Base-by-base conservation (phyloP, 169 alveolate genomes). In the Plasmodium relictum region DNA sequence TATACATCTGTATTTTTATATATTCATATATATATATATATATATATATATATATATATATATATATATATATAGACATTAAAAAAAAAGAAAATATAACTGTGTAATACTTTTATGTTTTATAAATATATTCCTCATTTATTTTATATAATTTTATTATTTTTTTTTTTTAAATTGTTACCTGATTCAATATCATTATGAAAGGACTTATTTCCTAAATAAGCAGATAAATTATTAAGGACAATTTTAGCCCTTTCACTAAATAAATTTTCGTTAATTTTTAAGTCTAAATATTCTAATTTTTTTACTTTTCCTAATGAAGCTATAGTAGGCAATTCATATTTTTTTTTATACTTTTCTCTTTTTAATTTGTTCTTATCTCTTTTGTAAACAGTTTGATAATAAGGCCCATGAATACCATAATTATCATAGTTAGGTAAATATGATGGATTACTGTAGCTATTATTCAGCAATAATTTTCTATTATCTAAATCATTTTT, bases 251-350 rank as follows among this genome's bases (percentile, higher is more conserved):
- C 37, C 14, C 44, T 52, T 41, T 65, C 45, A 54, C 42, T 76
- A 24, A 76, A 26, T 76, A 14, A 44, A 18, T 48, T 31, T 26
- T 62, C 78, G 16, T 76, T 52, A 76, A 58, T 63, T 63, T 42
- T 48, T 22, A 63, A 62, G 24, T 66, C 65, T 26, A 76, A 76
- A 52, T 76, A 62, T 16, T 70, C 59, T 54, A 83, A 69, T 54
- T 68, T 83, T 70, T 83, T 83, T 58, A 54, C 85, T 61, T 83
- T 83, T 69, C 91, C 91, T 45, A 83, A 61, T 9, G 91, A 83
- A 56, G 91, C 91, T 22, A 83, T 83, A 45, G 91, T 83, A 16
- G 91, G 91, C 41, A 83, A 24, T 31, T 83, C 91, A 68, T 83
- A 83, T 62, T 83, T 83, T 42, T 83, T 37, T 68, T 52, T 83